Base-by-base conservation (phyloP, 495 filamentous ascomycete genomes). In the Penicillium cataractarum region DNA sequence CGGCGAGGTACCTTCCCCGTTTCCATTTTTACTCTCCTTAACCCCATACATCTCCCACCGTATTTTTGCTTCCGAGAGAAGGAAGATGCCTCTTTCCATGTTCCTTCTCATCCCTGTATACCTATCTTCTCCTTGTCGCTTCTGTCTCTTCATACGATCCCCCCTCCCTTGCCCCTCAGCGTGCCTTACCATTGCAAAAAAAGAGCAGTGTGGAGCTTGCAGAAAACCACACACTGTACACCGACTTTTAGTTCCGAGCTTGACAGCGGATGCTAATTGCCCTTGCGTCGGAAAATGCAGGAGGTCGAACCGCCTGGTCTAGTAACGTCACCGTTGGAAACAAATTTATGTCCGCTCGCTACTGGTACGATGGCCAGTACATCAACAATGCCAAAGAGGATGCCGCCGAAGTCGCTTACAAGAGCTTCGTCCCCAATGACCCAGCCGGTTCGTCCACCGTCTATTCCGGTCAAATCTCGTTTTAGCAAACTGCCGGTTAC, bases 241-340 rank as follows among this genome's bases (percentile, higher is more conserved):
- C 78, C 78, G 75, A 79, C 78, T 75, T 76, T 70, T 69, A 67
- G 26, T 60, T 65, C 53, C 55, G 61, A 62, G 51, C 52, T 71
- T 73, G 69, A 68, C 67, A 68, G 65, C 63, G 54, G 61, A 66
- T 67, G 61, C 70, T 74, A 54, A 70, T 60, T 61, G 26, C 53
- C 50, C 55, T 64, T 60, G 48, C 57, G 40, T 66, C 55, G 62
- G 55, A 56, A n/a, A 65, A 49, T 68, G 53, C 69, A 96, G 92
- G 93, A 68, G 92, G 92, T 65, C 89, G 93, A 64, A 97, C 93
- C 33, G 93, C 93, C 55, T 97, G 93, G 93, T 93, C 92, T 52
- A 87, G 85, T 76, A 82, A 77, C 35, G 90, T 96, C 60, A 82
- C 74, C 15, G 78, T 94, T 58, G 83, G 86, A 60, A 68, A 79